phyloP scores from a whole-genome alignment of 306 rosid species.

The Mimosa bimucronata region DNA sequence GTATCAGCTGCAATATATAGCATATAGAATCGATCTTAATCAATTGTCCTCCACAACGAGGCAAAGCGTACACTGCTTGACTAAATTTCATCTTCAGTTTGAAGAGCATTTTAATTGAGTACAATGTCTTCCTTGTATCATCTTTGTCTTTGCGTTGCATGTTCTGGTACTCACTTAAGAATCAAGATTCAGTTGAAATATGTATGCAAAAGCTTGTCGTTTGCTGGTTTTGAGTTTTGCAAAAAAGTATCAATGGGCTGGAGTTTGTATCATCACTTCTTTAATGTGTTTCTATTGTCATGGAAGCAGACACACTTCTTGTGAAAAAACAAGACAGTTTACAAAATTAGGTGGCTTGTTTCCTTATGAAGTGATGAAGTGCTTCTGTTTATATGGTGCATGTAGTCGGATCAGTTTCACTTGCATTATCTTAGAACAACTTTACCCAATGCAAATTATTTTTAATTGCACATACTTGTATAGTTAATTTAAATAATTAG shows the following conservation, averaged over 20 bases:
- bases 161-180: conserved; percentile 11
- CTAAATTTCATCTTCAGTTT: conserved; percentile 9
- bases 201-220: conserved; percentile 12
- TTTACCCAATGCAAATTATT: conserved; percentile 13
- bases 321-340: not conserved
- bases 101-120: not conserved
- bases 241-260: conserved; percentile 13
- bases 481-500: not conserved
- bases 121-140: not conserved
- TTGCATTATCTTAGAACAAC: conserved; percentile 6
- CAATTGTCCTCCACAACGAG: not conserved
- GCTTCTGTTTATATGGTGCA: conserved; percentile 20
- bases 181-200: conserved; percentile 17
- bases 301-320: conserved; percentile 1
- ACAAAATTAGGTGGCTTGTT: conserved; percentile 5
- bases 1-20: not conserved
- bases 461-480: not conserved
- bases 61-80: not conserved
- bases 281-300: conserved; percentile 1
- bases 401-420: not conserved
- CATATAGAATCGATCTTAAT: not conserved
- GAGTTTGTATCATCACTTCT: conserved; percentile 11
- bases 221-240: conserved; percentile 6
- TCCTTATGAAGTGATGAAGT: not conserved
- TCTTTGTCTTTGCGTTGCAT: not conserved